Evolutionary conservation across 78 protist species (phyloP).

Genomic region (Planoprotostelium fungivorum): DNA sequence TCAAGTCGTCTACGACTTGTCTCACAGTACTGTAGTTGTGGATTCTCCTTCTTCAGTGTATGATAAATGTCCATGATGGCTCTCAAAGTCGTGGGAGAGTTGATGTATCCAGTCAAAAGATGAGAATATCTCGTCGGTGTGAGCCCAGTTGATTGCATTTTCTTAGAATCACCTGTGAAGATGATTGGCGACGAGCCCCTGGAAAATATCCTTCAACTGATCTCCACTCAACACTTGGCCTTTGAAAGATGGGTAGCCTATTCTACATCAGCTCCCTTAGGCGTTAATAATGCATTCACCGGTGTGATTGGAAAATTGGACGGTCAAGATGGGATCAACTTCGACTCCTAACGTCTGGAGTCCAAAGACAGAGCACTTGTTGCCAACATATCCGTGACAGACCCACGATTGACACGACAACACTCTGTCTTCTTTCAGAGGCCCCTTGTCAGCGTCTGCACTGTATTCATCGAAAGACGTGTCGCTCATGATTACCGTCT

Average conservation of each 20-base stretch:
- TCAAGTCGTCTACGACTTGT: neutral
- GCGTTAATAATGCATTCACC: constrained; percentile 1
- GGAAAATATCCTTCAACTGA: constrained; percentile 33
- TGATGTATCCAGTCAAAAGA: constrained; percentile 77
- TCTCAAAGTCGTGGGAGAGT: constrained; percentile 29
- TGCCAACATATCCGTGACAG: constrained; percentile 80
- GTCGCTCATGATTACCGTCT: no score
- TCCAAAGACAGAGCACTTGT: constrained; percentile 68
- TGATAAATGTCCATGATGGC: constrained; percentile 25
- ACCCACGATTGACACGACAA: constrained; percentile 79
- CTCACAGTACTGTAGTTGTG: constrained; percentile 55
- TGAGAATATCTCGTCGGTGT: constrained; percentile 31
- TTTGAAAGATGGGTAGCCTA: constrained; percentile 50
- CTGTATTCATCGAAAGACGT: no score
- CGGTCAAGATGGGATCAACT: constrained; percentile 71
- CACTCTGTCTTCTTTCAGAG: constrained; percentile 43
- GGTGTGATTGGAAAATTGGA: constrained; percentile 83
- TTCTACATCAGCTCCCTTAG: neutral
- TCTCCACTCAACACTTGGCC: constrained; percentile 65
- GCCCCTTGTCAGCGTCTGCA: no score
- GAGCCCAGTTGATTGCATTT: no score
- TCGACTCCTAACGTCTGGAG: constrained; percentile 78
- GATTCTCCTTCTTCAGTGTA: constrained; percentile 18
- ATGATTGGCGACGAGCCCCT: constrained; percentile 50
- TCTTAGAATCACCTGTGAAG: constrained; percentile 11